These are phyloP conservation scores for Gillenia trifoliata DNA, from an alignment of 306 rosid genomes.

Conservation along the genomic window DNA sequence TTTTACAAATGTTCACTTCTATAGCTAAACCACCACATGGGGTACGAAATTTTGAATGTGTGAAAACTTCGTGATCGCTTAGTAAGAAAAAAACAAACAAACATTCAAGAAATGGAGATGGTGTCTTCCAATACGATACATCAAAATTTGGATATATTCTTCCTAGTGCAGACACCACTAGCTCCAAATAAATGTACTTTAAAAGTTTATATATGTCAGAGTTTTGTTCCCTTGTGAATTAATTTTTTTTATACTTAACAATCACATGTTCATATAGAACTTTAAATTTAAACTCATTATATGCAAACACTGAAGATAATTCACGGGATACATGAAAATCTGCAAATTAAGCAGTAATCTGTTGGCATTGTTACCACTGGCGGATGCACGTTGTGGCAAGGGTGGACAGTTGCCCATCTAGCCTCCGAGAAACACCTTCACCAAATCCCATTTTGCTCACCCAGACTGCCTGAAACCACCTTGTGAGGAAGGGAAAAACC, in stretches of 20 bases:
- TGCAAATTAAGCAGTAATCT: not conserved
- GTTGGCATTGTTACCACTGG: not conserved
- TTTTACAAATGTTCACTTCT: too few relatives aligned
- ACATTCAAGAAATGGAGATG: not conserved
- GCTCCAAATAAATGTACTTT: not conserved
- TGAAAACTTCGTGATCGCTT: too few relatives aligned
- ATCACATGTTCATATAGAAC: not conserved
- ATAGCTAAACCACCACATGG: too few relatives aligned
- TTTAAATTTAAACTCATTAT: not conserved
- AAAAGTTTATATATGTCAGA: not conserved
- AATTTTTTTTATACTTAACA: not conserved
- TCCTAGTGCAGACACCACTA: not conserved
- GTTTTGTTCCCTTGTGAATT: not conserved
- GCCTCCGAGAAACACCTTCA: too few relatives aligned
- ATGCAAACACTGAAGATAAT: not conserved
- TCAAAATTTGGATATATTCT: not conserved
- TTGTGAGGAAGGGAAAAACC: too few relatives aligned
- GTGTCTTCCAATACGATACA: not conserved
- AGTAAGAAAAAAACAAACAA: not conserved
- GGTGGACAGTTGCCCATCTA: too few relatives aligned
- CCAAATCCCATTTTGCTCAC: too few relatives aligned
- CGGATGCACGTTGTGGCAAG: too few relatives aligned
- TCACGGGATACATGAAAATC: slow-evolving; percentile 9
- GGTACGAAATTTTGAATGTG: too few relatives aligned
- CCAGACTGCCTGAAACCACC: too few relatives aligned